phyloP scores from a whole-genome alignment of 768 basidiomycete species.

The Mycena rosella region DNA sequence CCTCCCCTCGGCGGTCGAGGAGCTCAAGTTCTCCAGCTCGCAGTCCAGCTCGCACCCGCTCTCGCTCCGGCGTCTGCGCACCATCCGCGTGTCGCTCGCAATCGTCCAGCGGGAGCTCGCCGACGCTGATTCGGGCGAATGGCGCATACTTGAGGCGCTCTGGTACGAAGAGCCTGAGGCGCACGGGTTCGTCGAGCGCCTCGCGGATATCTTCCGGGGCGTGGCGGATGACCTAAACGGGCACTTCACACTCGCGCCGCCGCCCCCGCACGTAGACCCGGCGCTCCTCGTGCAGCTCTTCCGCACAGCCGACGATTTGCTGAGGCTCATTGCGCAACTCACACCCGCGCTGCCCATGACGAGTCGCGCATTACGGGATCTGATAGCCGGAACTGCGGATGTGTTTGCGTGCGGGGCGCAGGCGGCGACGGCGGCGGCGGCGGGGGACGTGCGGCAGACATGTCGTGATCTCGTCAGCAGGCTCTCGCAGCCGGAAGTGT shows the following conservation, averaged over 20 bases:
- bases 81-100: constrained; percentile 73
- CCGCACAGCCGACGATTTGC: constrained; percentile 63
- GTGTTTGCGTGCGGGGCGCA: constrained; percentile 67
- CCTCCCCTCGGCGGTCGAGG: constrained; percentile 70
- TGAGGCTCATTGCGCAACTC: constrained; percentile 65
- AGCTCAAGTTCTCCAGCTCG: constrained; percentile 63
- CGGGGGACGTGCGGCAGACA: constrained; percentile 58
- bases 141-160: constrained; percentile 65
- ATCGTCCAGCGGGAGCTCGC: constrained; percentile 66
- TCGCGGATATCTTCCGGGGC: constrained; percentile 64
- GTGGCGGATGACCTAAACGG: constrained; percentile 66
- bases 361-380: constrained; percentile 59
- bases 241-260: constrained; percentile 61
- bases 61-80: constrained; percentile 65
- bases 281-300: constrained; percentile 68
- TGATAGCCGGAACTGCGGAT: constrained; percentile 62
- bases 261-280: constrained; percentile 53
- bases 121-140: constrained; percentile 65
- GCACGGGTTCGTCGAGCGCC: constrained; percentile 68
- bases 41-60: constrained; percentile 64
- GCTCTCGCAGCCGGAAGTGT: constrained; percentile 51
- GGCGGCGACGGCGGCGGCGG: constrained; percentile 54
- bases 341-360: constrained; percentile 62
- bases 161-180: constrained; percentile 74
- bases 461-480: constrained; percentile 65